phyloP scores from a whole-genome alignment of 208 protist genomes.

The Leishmania mexicana region DNA sequence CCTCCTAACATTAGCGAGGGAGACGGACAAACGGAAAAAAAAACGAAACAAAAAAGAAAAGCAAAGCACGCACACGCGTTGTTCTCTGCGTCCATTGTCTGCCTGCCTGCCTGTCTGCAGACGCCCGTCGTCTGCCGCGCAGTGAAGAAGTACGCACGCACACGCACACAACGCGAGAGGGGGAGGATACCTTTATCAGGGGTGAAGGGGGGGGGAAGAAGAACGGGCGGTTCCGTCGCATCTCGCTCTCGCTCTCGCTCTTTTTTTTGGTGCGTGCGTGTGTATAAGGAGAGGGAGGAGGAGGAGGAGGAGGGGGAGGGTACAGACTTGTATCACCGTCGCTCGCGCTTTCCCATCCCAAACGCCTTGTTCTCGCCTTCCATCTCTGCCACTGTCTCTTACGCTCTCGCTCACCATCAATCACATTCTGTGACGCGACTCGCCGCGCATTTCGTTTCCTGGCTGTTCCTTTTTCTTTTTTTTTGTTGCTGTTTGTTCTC shows the following conservation, averaged over 20 bases:
- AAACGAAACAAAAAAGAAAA: no score
- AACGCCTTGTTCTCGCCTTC: neutral
- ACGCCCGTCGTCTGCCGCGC: neutral
- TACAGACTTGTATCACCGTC: neutral
- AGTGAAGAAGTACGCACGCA: neutral
- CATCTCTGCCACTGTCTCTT: neutral
- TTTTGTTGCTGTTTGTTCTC: neutral
- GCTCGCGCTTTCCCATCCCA: neutral
- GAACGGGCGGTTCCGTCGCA: conserved; percentile 1
- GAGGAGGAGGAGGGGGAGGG: neutral
- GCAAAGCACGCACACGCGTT: neutral
- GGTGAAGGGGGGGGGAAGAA: no score
- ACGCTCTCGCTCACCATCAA: neutral
- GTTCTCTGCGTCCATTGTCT: no score
- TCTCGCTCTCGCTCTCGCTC: neutral
- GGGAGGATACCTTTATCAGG: no score
- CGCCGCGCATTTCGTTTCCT: neutral
- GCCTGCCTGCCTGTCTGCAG: no score
- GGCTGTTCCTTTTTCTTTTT: neutral
- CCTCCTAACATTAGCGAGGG: neutral
- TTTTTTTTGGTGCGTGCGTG: neutral
- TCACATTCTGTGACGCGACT: neutral
- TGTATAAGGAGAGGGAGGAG: neutral
- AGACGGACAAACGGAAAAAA: neutral
- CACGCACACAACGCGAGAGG: no score